These are phyloP conservation scores for Durusdinium trenchii DNA, from an alignment of 73 alveolate species.

Conservation along the genomic window DNA sequence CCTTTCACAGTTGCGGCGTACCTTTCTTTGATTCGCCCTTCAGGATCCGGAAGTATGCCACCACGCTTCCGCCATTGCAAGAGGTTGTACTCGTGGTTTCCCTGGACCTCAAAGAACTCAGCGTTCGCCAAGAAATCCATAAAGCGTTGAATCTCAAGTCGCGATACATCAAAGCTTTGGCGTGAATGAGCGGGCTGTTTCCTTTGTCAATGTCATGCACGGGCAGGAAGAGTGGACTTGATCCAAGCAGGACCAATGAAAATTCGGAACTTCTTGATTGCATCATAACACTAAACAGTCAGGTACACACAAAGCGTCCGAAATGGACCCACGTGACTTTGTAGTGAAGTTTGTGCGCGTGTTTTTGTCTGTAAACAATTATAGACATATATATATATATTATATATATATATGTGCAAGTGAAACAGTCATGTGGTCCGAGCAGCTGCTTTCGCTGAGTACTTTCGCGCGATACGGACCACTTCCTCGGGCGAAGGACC, in stretches of 20 bases:
- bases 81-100: conserved; percentile 73
- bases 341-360: neutral
- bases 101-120: conserved; percentile 48
- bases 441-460: conserved; percentile 6
- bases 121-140: no score
- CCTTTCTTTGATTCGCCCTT: neutral
- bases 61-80: conserved; percentile 73
- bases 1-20: neutral
- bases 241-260: no score
- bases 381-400: neutral
- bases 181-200: no score
- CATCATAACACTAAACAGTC: no score
- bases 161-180: no score
- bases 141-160: no score
- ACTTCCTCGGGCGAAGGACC: conserved; percentile 31
- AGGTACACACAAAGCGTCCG: no score
- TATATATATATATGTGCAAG: neutral
- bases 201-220: no score
- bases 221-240: no score
- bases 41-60: conserved; percentile 42
- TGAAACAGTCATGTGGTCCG: neutral
- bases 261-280: no score
- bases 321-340: no score
- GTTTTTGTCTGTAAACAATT: neutral
- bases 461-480: conserved; percentile 26